Evolutionary conservation across 176 grass and related monocot genomes (phyloP), one percentile per base, ranked within the genome.

Genomic region (Secale cereale): DNA sequence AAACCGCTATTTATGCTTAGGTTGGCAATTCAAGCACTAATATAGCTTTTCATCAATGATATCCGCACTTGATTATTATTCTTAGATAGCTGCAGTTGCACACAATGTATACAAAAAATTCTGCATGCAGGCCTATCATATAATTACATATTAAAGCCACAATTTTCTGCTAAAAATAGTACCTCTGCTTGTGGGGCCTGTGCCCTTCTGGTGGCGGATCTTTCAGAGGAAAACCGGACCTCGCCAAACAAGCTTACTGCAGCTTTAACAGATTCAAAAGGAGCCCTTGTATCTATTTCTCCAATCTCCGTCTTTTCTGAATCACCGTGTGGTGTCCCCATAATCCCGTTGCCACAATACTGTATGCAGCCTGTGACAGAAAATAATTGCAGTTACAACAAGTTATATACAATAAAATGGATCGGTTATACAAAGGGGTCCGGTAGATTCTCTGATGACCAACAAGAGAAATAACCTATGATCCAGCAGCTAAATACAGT

Each of bases 261-360:
- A 86, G 91, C 95, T 93, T 95, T 98, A 54, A 98, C 95, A 54
- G 95, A 98, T 90, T 89, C 77, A 81, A 98, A 95, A 74, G 95
- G 95, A 87, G 93, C 93, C 22, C 95, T 91, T 41, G 95, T 95
- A 75, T 98, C 95, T 81, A 95, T 98, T 86, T 98, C 92, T 63
- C 90, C 95, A 10, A 89, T 80, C 76, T 94, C 92, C 19, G 36
- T 68, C 84, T 92, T 92, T 3, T 88, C 85, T 31, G 79, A 76
- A 80, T 94, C 95, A 40, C 68, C 59, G 40, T 85, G 63, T 19
- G 76, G 76, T 86, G 88, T 86, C 27, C 85, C 87, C 95, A 95
- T 95, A 41, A 86, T 86, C 22, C 83, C 72, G 57, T 85, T 37
- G 22, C 31, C 77, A 46, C 39, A 78, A 48, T 27, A 39, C 0